Evolutionary conservation across 495 filamentous ascomycete genomes (phyloP).

Genomic region (Aspergillus biplanus): DNA sequence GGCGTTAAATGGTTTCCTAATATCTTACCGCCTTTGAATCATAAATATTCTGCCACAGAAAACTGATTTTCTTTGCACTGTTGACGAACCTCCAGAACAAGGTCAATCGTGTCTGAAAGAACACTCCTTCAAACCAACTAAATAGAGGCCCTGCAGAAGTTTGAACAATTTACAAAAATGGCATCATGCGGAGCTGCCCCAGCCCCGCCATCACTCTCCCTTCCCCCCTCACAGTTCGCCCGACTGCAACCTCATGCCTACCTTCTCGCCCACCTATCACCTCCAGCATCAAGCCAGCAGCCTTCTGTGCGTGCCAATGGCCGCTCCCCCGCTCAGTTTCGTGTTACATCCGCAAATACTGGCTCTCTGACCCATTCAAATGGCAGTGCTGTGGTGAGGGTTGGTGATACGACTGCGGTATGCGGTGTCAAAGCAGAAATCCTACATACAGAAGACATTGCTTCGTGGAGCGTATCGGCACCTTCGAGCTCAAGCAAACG

Average conservation of each 20-base stretch:
- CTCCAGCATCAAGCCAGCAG: slow-evolving; percentile 54
- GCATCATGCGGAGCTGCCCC: slow-evolving; percentile 28
- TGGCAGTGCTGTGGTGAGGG: slow-evolving; percentile 83
- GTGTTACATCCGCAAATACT: slow-evolving; percentile 71
- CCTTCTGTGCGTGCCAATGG: slow-evolving; percentile 76
- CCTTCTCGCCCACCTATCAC: slow-evolving; percentile 83
- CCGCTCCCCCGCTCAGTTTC: slow-evolving; percentile 68
- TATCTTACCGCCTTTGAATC: slow-evolving; percentile 23
- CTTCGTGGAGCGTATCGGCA: slow-evolving; percentile 58
- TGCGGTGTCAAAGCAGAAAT: slow-evolving; percentile 90
- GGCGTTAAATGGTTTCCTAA: not conserved
- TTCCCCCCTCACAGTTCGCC: slow-evolving; percentile 82
- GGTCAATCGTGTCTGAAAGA: not conserved
- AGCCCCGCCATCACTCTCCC: slow-evolving; percentile 58
- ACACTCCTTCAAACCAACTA: not conserved
- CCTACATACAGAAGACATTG: slow-evolving; percentile 69
- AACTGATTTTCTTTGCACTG: slow-evolving; percentile 31
- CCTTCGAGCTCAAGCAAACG: slow-evolving; percentile 33
- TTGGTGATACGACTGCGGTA: slow-evolving; percentile 88
- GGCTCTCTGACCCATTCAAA: slow-evolving; percentile 83
- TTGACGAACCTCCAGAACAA: not conserved
- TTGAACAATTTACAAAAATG: slow-evolving; percentile 23
- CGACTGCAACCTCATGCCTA: slow-evolving; percentile 87
- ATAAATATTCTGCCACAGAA: slow-evolving; percentile 41
- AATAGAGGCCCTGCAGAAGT: not conserved